phyloP scores from a whole-genome alignment of 495 filamentous ascomycete species.

The Physcia stellaris region DNA sequence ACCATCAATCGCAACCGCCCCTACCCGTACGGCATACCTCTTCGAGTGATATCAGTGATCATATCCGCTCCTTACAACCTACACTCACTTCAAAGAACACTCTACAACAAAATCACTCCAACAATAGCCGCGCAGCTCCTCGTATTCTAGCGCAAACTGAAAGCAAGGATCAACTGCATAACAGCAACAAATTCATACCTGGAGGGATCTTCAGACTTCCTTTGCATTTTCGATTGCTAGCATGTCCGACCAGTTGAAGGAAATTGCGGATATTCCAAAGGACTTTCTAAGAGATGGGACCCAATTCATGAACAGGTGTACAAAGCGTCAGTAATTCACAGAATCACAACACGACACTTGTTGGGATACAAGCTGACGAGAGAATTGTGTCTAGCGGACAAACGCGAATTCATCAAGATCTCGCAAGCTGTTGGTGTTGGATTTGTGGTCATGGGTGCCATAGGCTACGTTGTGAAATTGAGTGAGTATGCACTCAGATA shows the following conservation, averaged over 20 bases:
- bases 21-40: too few species aligned
- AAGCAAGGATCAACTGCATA: too few species aligned
- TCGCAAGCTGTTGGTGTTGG: conserved; percentile 90
- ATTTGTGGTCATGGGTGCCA: conserved; percentile 58
- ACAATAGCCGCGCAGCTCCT: conserved; percentile 3
- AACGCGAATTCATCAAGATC: conserved; percentile 85
- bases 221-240: not conserved
- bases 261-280: conserved; percentile 66
- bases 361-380: not conserved
- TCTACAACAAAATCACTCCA: conserved; percentile 5
- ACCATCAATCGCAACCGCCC: too few species aligned
- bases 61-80: too few species aligned
- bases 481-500: conserved; percentile 55
- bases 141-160: conserved; percentile 1
- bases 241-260: conserved; percentile 69
- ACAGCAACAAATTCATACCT: not conserved
- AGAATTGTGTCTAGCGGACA: conserved; percentile 43
- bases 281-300: conserved; percentile 74
- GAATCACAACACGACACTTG: too few species aligned
- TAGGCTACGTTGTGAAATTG: conserved; percentile 85
- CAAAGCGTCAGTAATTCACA: not conserved
- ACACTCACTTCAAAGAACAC: too few species aligned
- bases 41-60: too few species aligned
- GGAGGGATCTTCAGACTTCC: too few species aligned
- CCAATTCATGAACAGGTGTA: conserved; percentile 53